A percentile compares a stretch with the other conserved stretches of the same genome.
phyloP scores from a whole-genome alignment of 768 basidiomycete genomes.

The Lactarius sanguifluus region DNA sequence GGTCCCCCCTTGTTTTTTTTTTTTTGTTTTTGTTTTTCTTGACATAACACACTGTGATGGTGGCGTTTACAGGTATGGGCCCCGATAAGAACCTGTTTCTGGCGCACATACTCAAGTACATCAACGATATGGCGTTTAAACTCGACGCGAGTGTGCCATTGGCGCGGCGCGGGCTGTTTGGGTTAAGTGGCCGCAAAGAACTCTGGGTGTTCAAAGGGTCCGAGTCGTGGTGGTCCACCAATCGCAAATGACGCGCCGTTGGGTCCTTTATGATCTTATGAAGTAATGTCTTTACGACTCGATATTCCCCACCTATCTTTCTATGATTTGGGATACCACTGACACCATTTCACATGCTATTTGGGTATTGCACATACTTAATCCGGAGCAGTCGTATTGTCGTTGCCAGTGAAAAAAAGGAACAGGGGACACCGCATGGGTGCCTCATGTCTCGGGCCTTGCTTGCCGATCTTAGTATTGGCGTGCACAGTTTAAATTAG shows the following conservation, averaged over 20 bases:
- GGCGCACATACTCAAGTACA: constrained; percentile 60
- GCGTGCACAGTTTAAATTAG: not conserved
- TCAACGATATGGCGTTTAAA: constrained; percentile 55
- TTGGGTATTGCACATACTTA: not conserved
- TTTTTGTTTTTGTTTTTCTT: not conserved
- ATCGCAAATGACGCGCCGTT: constrained; percentile 9
- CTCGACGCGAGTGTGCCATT: constrained; percentile 70
- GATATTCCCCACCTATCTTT: not conserved
- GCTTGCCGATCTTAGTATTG: not conserved
- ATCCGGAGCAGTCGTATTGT: not conserved
- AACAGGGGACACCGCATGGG: not conserved
- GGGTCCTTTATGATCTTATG: constrained; percentile 19
- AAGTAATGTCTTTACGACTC: constrained; percentile 5
- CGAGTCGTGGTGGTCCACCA: constrained; percentile 27
- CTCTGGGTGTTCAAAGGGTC: constrained; percentile 62
- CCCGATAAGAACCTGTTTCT: constrained; percentile 56
- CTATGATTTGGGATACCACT: not conserved
- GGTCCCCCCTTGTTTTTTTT: not conserved
- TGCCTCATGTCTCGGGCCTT: not conserved
- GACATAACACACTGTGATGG: not conserved
- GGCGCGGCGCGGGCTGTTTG: constrained; percentile 41
- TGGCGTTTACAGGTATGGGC: constrained; percentile 22
- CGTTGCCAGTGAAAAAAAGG: not conserved
- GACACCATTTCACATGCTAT: not conserved
- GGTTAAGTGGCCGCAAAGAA: constrained; percentile 50